Base-by-base conservation (phyloP, 73 alveolate genomes). In the Paramecium sexaurelia region DNA sequence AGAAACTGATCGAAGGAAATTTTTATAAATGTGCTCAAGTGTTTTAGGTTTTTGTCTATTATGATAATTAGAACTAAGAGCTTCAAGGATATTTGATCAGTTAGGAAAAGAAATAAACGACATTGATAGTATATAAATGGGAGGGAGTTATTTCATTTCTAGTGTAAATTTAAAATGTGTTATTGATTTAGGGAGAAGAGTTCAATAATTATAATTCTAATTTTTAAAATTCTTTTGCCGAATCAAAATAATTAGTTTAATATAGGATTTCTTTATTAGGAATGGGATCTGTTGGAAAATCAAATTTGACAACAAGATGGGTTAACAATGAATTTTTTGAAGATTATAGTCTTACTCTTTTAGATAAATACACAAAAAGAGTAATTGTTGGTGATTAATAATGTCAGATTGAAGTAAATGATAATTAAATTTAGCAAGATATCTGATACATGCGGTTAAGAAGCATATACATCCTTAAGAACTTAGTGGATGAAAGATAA, bases 231-330 rank as follows among this genome's bases (percentile, higher is more conserved):
- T 41, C 43, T 29, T 78, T 11, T 29, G 29, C 55, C n/a, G 90
- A 78, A 78, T 24, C 33, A 43, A 78, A 78, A 43, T 40, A 32
- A 39, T 24, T 78, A 22, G 33, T 39, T 45, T 24, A 39, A 33
- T 78, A 41, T 43, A 78, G 73, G 32, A 39, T 78, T 45, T 41
- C 75, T 15, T 24, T 78, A 15, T 43, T 78, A 11, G 90, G 90
- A 24, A 78, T 78, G 90, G 90, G 90, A n/a, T 78, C 90, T n/a
- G 90, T 78, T 17, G 90, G 90, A 20, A 78, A 78, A 78, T 78
- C 90, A 9, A 78, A 78, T 78, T 41, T 78, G 32, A 78, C 90
- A 19, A 78, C 73, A 9, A 19, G 90, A 78, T 78, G 90, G 90
- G 90, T 78, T 37, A 39, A 45, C 22, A 78, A 78, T 13, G 68